A percentile compares a stretch with the other conserved stretches of the same genome.
Conservation (phyloP, 1,139 yeast genomes). For the Diutina pseudorugosa region DNA sequence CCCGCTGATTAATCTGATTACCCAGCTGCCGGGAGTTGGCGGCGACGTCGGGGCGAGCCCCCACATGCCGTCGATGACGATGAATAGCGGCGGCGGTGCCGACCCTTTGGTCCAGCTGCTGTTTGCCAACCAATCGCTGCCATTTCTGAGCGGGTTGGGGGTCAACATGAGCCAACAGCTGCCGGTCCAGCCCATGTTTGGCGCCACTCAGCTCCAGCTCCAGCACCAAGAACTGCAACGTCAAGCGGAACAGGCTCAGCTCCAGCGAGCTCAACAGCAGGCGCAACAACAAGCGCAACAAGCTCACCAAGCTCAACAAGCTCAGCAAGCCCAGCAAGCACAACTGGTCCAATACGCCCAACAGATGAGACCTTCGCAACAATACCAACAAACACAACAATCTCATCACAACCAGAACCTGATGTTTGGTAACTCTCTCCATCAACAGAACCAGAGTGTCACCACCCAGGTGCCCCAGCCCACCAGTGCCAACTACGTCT, state of each 20-base stretch:
- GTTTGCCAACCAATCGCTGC: neutral
- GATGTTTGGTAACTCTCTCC: neutral
- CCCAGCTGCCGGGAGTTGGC: neutral
- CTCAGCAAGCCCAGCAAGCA: neutral
- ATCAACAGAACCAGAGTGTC: neutral
- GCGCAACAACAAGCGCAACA: neutral
- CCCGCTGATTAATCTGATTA: neutral
- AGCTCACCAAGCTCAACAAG: neutral
- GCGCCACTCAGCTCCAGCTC: neutral
- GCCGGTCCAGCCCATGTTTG: neutral
- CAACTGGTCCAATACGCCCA: neutral
- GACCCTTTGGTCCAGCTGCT: neutral
- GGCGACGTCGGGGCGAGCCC: neutral
- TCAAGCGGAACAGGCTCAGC: neutral
- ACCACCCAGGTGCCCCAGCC: neutral
- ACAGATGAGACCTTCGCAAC: neutral
- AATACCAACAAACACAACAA: neutral
- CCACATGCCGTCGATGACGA: neutral
- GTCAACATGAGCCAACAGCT: neutral
- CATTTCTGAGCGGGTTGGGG: neutral
- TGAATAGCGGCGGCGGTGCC: neutral
- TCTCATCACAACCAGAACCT: neutral
- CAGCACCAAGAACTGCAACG: neutral
- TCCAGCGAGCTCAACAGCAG: neutral
- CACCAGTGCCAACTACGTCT: constrained; percentile 35